A percentile compares a stretch with the other conserved stretches of the same genome.
Evolutionary conservation across 441 rosid genomes (phyloP).

Genomic region (Aleurites moluccanus): DNA sequence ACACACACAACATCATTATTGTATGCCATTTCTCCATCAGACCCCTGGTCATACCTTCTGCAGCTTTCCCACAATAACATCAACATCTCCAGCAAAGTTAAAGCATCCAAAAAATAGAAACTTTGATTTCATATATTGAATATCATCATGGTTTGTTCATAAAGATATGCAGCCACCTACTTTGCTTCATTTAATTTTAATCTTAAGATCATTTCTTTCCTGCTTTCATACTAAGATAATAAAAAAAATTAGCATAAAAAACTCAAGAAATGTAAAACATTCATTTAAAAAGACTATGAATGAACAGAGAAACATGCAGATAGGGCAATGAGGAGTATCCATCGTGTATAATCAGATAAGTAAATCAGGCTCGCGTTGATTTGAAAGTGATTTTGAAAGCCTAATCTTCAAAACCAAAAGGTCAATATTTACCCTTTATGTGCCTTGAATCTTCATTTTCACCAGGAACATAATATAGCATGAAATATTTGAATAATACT

Average conservation of each 20-base stretch:
- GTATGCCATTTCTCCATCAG: not conserved
- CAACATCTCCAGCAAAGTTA: not conserved
- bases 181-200: not conserved
- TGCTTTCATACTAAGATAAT: not conserved
- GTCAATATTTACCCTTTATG: not conserved
- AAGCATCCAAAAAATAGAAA: not conserved
- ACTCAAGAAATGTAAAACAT: not conserved
- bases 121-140: not conserved
- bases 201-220: not conserved
- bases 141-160: not conserved
- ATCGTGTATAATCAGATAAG: not conserved
- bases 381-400: not conserved
- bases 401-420: not conserved
- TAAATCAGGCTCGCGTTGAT: too few relatives aligned
- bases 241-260: not conserved
- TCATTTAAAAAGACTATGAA: not conserved
- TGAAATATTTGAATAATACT: too few relatives aligned
- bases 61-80: not conserved
- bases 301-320: not conserved
- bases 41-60: not conserved
- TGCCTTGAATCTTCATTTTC: too few relatives aligned
- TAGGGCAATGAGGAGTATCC: not conserved
- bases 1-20: too few relatives aligned
- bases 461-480: too few relatives aligned
- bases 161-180: not conserved